Percentiles rank a stretch among this genome's conserved stretches.
These are phyloP conservation scores for Alternaria alternata DNA, from an alignment of 2,329 filamentous ascomycete genomes.

Conservation along the genomic window DNA sequence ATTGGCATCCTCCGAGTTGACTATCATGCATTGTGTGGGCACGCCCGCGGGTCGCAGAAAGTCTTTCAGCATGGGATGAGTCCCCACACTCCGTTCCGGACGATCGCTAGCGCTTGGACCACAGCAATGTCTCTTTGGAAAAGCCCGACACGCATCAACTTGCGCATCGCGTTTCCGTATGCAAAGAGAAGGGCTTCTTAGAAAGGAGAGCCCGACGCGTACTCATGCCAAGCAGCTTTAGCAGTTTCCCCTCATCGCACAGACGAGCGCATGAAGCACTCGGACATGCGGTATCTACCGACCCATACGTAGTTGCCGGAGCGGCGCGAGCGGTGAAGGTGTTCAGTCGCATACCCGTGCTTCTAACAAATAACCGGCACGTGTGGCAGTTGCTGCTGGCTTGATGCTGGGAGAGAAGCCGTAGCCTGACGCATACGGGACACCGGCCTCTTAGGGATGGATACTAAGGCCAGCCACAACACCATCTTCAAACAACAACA, in stretches of 20 bases:
- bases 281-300: slow-evolving; percentile 3
- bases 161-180: neutral
- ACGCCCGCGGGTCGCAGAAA: slow-evolving; percentile 12
- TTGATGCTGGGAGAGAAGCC: slow-evolving; percentile 19
- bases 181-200: neutral
- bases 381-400: slow-evolving; percentile 10
- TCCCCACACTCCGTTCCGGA: slow-evolving; percentile 14
- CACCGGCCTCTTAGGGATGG: slow-evolving; percentile 17
- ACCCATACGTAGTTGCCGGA: slow-evolving; percentile 5
- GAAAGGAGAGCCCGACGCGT: neutral
- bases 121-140: slow-evolving; percentile 1
- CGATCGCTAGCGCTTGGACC: slow-evolving; percentile 11
- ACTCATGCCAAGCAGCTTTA: neutral
- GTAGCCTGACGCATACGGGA: slow-evolving; percentile 20
- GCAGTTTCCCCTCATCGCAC: slow-evolving; percentile 1
- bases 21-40: slow-evolving; percentile 17
- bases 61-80: slow-evolving; percentile 12
- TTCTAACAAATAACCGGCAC: slow-evolving; percentile 3
- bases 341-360: neutral
- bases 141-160: neutral
- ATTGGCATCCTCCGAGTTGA: slow-evolving; percentile 16
- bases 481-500: slow-evolving; percentile 13
- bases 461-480: slow-evolving; percentile 16
- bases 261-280: slow-evolving; percentile 9
- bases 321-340: slow-evolving; percentile 6